Evolutionary conservation across 176 grass and related monocot genomes (phyloP).

Genomic region (Saccharum officinarum): DNA sequence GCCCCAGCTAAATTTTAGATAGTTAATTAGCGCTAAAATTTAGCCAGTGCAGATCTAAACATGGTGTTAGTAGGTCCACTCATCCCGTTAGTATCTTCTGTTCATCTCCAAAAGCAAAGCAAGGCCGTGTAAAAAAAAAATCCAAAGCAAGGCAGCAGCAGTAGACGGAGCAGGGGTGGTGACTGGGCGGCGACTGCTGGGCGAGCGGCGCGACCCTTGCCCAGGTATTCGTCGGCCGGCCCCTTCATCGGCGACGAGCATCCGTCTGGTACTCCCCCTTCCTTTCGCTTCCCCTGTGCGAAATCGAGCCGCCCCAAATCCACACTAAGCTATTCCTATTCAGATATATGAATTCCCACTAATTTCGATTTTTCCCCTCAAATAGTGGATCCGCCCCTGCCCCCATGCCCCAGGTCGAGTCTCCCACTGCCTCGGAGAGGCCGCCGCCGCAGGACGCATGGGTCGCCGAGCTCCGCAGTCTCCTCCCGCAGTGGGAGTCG

Average conservation of each 20-base stretch:
- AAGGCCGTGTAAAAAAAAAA: too few relatives aligned
- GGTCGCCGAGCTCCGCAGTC: slow-evolving; percentile 38
- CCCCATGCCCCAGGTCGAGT: not conserved
- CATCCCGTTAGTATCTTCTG: too few relatives aligned
- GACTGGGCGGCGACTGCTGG: too few relatives aligned
- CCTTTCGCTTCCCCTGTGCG: not conserved
- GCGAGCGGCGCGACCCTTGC: not conserved
- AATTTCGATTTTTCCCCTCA: not conserved
- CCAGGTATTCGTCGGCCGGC: not conserved
- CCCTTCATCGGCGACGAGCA: not conserved
- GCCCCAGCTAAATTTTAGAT: too few relatives aligned
- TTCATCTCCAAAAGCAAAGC: too few relatives aligned
- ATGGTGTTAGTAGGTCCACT: too few relatives aligned
- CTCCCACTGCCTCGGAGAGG: not conserved
- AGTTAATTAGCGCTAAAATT: too few relatives aligned
- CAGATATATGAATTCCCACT: not conserved
- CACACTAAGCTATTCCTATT: not conserved
- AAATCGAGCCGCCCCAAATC: not conserved
- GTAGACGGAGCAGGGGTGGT: too few relatives aligned
- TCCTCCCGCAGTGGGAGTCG: slow-evolving; percentile 50
- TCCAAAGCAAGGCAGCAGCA: too few relatives aligned
- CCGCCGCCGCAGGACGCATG: slow-evolving; percentile 41
- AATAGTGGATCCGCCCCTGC: not conserved
- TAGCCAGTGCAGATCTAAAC: too few relatives aligned
- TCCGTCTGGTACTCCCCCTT: not conserved